Conservation (phyloP, 345 rosid genomes). For the Mercurialis annua region DNA sequence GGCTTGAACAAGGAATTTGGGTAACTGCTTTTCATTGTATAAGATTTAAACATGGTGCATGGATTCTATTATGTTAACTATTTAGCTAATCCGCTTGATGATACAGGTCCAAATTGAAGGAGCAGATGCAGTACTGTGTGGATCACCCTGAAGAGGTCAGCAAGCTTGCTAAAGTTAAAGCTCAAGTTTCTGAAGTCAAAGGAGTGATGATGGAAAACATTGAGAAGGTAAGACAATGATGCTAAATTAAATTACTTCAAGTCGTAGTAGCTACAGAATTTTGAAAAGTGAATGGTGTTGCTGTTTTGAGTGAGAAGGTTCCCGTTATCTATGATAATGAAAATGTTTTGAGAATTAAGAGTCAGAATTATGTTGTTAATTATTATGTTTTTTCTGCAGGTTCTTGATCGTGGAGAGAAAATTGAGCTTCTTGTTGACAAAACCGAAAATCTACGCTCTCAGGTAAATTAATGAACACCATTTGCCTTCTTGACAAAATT, state of each 20-base stretch:
- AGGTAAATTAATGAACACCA: constrained; percentile 38
- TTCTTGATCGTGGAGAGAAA: constrained; percentile 98
- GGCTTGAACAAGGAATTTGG: constrained; percentile 30
- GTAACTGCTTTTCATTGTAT: constrained; percentile 15
- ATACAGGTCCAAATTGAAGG: constrained; percentile 81
- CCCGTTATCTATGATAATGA: background rate
- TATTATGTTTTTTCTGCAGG: constrained; percentile 40
- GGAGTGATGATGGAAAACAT: constrained; percentile 99
- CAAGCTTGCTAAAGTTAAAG: constrained; percentile 95
- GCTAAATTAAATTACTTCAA: background rate
- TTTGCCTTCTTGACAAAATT: background rate
- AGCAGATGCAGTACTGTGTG: constrained; percentile 89
- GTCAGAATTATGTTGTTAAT: background rate
- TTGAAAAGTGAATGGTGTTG: no score
- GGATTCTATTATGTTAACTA: background rate
- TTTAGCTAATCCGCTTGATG: background rate
- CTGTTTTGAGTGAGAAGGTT: no score
- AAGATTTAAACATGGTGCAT: background rate
- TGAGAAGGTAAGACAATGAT: constrained; percentile 57
- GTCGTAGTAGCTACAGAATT: background rate
- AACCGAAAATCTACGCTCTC: constrained; percentile 92
- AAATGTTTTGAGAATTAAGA: background rate
- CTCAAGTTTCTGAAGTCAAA: constrained; percentile 97
- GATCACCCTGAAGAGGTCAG: constrained; percentile 97
- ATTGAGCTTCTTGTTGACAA: constrained; percentile 96